Base-by-base conservation (phyloP, 768 basidiomycete species). In the Chalciporus chontae region DNA sequence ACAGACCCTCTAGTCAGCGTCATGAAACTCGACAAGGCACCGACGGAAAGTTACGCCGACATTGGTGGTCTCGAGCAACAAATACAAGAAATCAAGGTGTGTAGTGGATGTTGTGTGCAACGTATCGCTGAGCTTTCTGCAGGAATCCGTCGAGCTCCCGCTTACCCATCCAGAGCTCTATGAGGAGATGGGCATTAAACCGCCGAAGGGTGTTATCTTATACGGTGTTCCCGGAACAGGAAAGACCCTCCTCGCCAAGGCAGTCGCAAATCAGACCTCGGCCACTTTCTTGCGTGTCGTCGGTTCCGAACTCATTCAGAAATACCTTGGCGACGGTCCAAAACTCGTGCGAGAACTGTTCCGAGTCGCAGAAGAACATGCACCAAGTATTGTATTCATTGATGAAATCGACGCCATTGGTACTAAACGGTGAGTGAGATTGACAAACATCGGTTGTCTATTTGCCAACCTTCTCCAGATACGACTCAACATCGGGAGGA, bases 131-230 rank as follows among this genome's bases (percentile, higher is more conserved):
- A 57, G 34, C 13, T 32, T 5, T 39, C 15, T 31, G 19, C 53
- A 94, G 90, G 96, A 99, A 86, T 91, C 96, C 13, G 95, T 98
- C 40, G 96, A 98, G 70, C 79, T 98, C 27, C 96, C 96, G 0
- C 75, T 99, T 19, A 98, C 95, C 8, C 96, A 98, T 66, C 96
- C 96, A 3, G 96, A 99, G 65, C 73, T 98, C 34, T 99, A 98
- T 71, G 95, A 98, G 71, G 95, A 98, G 75, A 98, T 99, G 96
- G 96, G 96, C 48, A 98, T 99, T 71, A 89, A 89, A 61, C 96
- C 95, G n/a, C 96, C 96, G 18, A 98, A 98, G 69, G 96, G 96
- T 73, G 95, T 99, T 65, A 98, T 99, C 57, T 80, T 99, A 1
- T 99, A 98, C 63, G 96, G 96, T 56, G 95, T 95, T 3, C 96